A percentile compares a stretch with the other conserved stretches of the same genome.
These are phyloP conservation scores for Trichoderma sp. DNA, from an alignment of 2,329 filamentous ascomycete genomes.

Conservation along the genomic window DNA sequence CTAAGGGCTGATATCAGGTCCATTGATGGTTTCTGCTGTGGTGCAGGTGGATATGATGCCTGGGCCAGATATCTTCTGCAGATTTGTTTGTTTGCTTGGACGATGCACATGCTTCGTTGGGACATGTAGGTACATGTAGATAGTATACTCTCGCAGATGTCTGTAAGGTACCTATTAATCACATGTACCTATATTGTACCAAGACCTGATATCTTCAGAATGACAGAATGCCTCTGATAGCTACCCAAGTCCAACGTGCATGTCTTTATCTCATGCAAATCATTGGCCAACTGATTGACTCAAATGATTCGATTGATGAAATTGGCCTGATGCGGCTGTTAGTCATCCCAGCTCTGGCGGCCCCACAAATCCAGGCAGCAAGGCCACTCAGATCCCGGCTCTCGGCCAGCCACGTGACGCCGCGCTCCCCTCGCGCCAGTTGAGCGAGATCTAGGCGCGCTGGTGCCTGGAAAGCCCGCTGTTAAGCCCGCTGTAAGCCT, in stretches of 20 bases:
- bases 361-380: constrained; percentile 18
- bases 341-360: background rate
- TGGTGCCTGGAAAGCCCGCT: constrained; percentile 25
- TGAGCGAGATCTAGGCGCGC: constrained; percentile 22
- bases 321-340: background rate
- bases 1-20: background rate
- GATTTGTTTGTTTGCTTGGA: background rate
- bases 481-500: background rate
- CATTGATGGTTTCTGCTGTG: background rate
- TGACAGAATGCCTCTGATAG: too few relatives aligned
- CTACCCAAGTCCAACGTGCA: too few relatives aligned
- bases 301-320: background rate
- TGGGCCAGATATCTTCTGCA: too few relatives aligned
- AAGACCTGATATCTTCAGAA: background rate
- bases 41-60: too few relatives aligned
- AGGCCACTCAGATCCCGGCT: background rate
- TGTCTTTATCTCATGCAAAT: too few relatives aligned
- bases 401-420: constrained; percentile 25
- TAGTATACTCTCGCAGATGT: too few relatives aligned
- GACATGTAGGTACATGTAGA: too few relatives aligned
- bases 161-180: too few relatives aligned
- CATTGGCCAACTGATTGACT: too few relatives aligned
- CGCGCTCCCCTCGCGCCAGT: constrained; percentile 25
- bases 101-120: background rate
- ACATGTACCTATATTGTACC: background rate